Base-by-base conservation (phyloP, 768 basidiomycete species). In the Psilocybe cyanescens region DNA sequence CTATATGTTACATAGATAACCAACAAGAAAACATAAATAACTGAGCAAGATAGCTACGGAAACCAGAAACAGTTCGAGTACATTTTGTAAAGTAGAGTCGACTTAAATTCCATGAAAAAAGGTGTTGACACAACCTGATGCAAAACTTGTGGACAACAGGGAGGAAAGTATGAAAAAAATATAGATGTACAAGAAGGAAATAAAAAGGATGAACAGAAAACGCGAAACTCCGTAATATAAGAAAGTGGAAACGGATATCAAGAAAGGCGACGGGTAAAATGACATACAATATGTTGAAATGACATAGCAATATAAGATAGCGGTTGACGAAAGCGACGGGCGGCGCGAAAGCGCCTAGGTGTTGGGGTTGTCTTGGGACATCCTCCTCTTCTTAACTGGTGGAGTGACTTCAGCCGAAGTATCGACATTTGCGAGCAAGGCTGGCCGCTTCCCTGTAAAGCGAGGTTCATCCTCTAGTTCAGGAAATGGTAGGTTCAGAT, bases 311-410 rank as follows among this genome's bases (percentile, higher is more conserved):
- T 56, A 62, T 65, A 59, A 67, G 69, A 74, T 68, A 70, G 67
- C 70, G 60, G 59, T 46, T 45, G 53, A 28, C 51, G 54, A 68
- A 52, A 66, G 61, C 65, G 55, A 61, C 24, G 37, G 46, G 35
- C n/a, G 37, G 16, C 28, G 37, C 39, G 39, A 49, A 19, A 24
- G 17, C 16, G 44, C 48, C 57, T 63, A 66, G 57, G 59, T 29
- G 54, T 60, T 58, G 29, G 68, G 17, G 31, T 49, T 54, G 59
- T 65, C 58, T 59, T 62, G 67, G 67, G 71, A 79, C 69, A 64
- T 77, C 64, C 81, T 80, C 63, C 85, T 80, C 71, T 78, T 86
- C 76, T 85, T 87, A 49, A 75, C 67, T 8, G 83, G 84, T 1
- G 81, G 80, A 12, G 75, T 75, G 46, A 69, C 65, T 61, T 78